These are phyloP conservation scores for Podospora fimiseda DNA, from an alignment of 495 filamentous ascomycete species.

Conservation along the genomic window DNA sequence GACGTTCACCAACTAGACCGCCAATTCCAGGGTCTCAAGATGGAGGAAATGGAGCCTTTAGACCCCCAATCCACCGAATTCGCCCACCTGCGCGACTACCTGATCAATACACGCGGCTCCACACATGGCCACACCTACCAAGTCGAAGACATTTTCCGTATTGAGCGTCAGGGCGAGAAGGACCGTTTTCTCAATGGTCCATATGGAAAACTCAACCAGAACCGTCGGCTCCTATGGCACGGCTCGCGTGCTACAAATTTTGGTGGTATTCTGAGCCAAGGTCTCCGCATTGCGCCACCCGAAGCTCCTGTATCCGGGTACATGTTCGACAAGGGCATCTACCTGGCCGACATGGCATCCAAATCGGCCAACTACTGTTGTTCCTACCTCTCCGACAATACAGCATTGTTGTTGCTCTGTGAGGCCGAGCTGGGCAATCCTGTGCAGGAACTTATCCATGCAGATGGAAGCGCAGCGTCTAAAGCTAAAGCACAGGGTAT, in stretches of 20 bases:
- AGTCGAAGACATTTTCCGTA: constrained; percentile 75
- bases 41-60: constrained; percentile 71
- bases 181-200: constrained; percentile 57
- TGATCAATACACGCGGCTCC: constrained; percentile 55
- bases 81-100: constrained; percentile 54
- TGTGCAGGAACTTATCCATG: constrained; percentile 49
- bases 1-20: constrained; percentile 58
- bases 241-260: constrained; percentile 75
- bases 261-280: constrained; percentile 75
- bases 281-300: constrained; percentile 78
- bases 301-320: constrained; percentile 74
- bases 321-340: constrained; percentile 83
- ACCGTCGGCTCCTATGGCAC: constrained; percentile 79
- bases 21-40: constrained; percentile 60
- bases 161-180: constrained; percentile 67
- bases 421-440: constrained; percentile 73
- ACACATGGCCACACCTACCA: constrained; percentile 55
- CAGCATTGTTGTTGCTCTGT: constrained; percentile 61
- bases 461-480: constrained; percentile 56
- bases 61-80: constrained; percentile 56
- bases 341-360: constrained; percentile 75
- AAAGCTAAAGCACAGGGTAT: constrained; percentile 53
- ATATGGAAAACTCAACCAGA: constrained; percentile 34
- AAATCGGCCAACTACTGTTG: constrained; percentile 73
- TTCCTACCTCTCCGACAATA: constrained; percentile 36